These are phyloP conservation scores for Neonectria faginata DNA, from an alignment of 2,329 filamentous ascomycete species.

Conservation along the genomic window DNA sequence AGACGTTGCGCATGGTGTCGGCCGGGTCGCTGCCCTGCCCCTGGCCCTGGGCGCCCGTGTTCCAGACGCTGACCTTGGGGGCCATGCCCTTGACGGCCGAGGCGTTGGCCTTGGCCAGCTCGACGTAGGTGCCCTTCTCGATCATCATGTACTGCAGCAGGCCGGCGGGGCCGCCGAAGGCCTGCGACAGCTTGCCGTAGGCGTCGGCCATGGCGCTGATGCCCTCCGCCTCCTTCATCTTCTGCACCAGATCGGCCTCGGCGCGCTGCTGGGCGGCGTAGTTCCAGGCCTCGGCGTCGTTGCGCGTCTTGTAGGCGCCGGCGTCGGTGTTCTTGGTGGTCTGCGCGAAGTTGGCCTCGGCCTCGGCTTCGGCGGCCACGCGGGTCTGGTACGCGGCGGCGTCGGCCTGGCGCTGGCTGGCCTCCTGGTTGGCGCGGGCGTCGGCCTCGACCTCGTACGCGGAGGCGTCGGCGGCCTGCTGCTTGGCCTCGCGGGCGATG, in stretches of 20 bases:
- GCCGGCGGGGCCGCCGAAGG: conserved; percentile 82
- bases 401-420: conserved; percentile 64
- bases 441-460: conserved; percentile 75
- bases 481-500: conserved; percentile 74
- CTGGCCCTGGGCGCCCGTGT: conserved; percentile 70
- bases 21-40: conserved; percentile 66
- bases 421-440: conserved; percentile 66
- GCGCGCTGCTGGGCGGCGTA: conserved; percentile 61
- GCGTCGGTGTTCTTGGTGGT: conserved; percentile 79
- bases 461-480: conserved; percentile 74
- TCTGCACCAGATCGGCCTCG: conserved; percentile 68
- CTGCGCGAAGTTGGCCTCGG: conserved; percentile 69
- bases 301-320: conserved; percentile 60
- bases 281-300: conserved; percentile 57
- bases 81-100: conserved; percentile 79
- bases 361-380: conserved; percentile 59
- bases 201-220: conserved; percentile 81
- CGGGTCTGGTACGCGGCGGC: conserved; percentile 63
- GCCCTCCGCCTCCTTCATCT: conserved; percentile 82
- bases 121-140: conserved; percentile 81
- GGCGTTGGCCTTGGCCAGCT: conserved; percentile 83
- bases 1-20: conserved; percentile 76
- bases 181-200: conserved; percentile 77
- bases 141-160: conserved; percentile 90
- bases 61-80: conserved; percentile 94